phyloP scores from a whole-genome alignment of 73 alveolate species.

The Tetrahymena elliotti region DNA sequence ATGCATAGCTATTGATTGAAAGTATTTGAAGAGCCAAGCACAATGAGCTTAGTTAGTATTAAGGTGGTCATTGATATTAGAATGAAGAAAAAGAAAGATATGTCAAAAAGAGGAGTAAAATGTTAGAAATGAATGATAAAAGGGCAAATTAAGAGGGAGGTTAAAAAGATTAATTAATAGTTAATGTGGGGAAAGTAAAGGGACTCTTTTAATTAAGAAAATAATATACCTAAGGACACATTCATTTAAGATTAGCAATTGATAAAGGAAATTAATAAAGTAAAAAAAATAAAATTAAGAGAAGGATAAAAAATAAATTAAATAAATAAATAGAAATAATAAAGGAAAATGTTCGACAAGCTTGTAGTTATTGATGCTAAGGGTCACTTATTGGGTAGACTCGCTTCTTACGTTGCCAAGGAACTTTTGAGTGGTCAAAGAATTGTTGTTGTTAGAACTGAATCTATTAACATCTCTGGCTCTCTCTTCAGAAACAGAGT shows the following conservation, averaged over 20 bases:
- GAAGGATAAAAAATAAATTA: not conserved
- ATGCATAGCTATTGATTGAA: not conserved
- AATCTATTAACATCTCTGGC: conserved; percentile 61
- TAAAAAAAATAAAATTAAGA: not conserved
- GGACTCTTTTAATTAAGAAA: not conserved
- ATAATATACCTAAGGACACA: not conserved
- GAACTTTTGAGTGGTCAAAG: conserved; percentile 88
- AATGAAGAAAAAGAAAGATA: not conserved
- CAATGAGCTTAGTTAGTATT: not conserved
- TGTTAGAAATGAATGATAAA: not conserved
- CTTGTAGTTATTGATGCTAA: conserved; percentile 94
- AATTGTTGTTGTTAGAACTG: conserved; percentile 89
- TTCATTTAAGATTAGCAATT: not conserved
- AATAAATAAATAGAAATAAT: not conserved
- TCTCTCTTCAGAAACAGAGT: conserved; percentile 39
- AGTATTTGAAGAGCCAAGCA: not conserved
- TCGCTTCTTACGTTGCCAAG: conserved; percentile 96
- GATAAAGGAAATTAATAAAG: not conserved
- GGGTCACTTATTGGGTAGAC: conserved; percentile 99
- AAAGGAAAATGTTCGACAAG: conserved; percentile 77
- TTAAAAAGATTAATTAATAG: not conserved
- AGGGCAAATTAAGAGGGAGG: conserved; percentile 3
- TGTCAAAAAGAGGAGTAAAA: not conserved
- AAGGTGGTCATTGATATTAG: not conserved
- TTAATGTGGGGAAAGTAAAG: not conserved